These are phyloP conservation scores for Porpolomopsis calyptriformis DNA, from an alignment of 768 basidiomycete species.

Conservation along the genomic window DNA sequence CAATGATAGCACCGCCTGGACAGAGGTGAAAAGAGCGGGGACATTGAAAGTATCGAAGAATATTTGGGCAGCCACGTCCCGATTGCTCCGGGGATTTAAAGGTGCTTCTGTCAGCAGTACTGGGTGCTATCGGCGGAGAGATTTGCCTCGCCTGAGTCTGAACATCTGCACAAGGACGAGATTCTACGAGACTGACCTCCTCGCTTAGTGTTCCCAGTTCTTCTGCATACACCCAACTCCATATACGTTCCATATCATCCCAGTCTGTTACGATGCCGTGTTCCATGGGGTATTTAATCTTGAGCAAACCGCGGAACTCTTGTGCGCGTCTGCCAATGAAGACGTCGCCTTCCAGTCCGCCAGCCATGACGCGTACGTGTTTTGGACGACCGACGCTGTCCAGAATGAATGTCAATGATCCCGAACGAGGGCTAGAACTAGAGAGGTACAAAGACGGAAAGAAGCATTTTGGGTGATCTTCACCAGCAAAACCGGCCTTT, in stretches of 20 bases:
- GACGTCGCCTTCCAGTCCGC: slow-evolving; percentile 89
- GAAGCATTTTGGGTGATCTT: slow-evolving; percentile 99
- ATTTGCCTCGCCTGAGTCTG: slow-evolving; percentile 10
- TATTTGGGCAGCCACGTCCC: slow-evolving; percentile 95
- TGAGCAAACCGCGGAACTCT: slow-evolving; percentile 88
- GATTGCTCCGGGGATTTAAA: slow-evolving; percentile 90
- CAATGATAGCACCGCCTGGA: slow-evolving; percentile 95
- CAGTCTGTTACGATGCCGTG: slow-evolving; percentile 99
- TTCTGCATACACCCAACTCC: slow-evolving; percentile 96
- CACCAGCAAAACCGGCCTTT: slow-evolving; percentile 97
- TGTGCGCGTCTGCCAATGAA: slow-evolving; percentile 95
- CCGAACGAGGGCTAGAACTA: slow-evolving; percentile 17
- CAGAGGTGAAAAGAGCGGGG: slow-evolving; percentile 90
- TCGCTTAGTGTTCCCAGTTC: slow-evolving; percentile 92
- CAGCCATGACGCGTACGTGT: slow-evolving; percentile 96
- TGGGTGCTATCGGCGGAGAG: slow-evolving; percentile 66
- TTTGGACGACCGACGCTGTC: slow-evolving; percentile 91
- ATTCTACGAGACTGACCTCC: slow-evolving; percentile 52
- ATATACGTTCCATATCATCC: slow-evolving; percentile 99
- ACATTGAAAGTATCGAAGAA: slow-evolving; percentile 99
- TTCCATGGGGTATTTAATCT: slow-evolving; percentile 99
- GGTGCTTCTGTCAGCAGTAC: slow-evolving; percentile 96
- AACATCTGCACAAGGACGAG: slow-evolving; percentile 9
- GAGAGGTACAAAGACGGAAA: slow-evolving; percentile 92
- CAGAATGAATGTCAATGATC: slow-evolving; percentile 16